Conservation (phyloP, 352 stramenopile species). For the Globisporangium orthogonon region DNA sequence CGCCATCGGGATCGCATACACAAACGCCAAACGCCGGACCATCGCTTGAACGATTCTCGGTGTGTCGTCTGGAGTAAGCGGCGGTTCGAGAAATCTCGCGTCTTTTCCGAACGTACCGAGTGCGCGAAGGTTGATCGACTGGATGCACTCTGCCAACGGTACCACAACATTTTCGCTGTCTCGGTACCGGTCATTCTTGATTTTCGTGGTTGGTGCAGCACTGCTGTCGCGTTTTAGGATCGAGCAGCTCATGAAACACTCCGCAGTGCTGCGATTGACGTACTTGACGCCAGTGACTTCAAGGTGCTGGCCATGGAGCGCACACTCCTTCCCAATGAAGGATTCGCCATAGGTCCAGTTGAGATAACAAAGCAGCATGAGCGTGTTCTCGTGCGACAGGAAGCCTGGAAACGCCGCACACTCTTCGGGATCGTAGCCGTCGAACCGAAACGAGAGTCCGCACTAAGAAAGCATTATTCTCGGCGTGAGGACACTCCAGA, state of each 20-base stretch:
- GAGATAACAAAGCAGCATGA: constrained; percentile 39
- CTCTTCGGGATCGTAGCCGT: constrained; percentile 42
- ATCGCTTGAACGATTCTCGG: constrained; percentile 31
- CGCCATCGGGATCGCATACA: constrained; percentile 35
- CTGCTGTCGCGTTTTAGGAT: neutral
- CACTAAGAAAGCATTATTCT: constrained; percentile 20
- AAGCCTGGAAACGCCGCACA: constrained; percentile 53
- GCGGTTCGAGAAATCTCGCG: constrained; percentile 11
- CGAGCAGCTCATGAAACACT: constrained; percentile 32
- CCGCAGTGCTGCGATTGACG: constrained; percentile 28
- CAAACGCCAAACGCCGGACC: constrained; percentile 22
- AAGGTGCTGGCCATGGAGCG: constrained; percentile 22
- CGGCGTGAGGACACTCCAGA: neutral
- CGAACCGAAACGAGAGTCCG: constrained; percentile 54
- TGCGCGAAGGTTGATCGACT: constrained; percentile 55
- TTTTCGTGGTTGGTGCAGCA: neutral
- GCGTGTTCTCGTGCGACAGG: constrained; percentile 38
- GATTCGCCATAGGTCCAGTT: constrained; percentile 52
- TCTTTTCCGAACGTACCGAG: constrained; percentile 20
- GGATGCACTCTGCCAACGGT: constrained; percentile 34
- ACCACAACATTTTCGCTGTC: constrained; percentile 2
- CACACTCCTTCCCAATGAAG: constrained; percentile 34
- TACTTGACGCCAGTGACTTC: constrained; percentile 26
- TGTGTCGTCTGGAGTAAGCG: constrained; percentile 37
- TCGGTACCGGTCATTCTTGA: neutral